Base-by-base conservation (phyloP, 2,329 filamentous ascomycete genomes). In the Diaporthe velutina region DNA sequence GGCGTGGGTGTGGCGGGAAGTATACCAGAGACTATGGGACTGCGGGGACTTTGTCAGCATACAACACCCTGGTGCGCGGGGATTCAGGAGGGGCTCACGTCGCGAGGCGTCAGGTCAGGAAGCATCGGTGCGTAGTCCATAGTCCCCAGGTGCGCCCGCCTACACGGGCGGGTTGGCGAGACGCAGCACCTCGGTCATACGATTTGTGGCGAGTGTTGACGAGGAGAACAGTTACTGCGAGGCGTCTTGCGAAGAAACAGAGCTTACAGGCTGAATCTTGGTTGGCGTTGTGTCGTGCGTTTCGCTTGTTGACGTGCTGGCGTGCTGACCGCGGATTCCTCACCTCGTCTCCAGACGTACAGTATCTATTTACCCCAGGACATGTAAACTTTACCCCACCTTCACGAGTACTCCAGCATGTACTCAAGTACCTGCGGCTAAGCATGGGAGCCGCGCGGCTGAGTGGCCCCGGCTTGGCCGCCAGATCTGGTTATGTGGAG, bases 11-110 rank as follows among this genome's bases (percentile, higher is more conserved):
- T 91, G 89, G 8, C 92, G 89, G 17, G 92, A 91, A 45, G 90
- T 90, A 82, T 94, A 94, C 93, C 93, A 95, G 75, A 95, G 88
- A 70, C 91, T 89, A 82, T 95, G 92, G 48, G 92, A 92, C 93
- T 95, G 78, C 50, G 60, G 42, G 33, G 22, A 48, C 15, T 72
- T 55, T 35, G 71, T 81, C 76, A 81, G 79, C 68, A 64, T 76
- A 50, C 42, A 8, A 57, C 40, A 64, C 33, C 50, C 48, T 71
- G 58, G n/a, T 4, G 4, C 19, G 38, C 15, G 35, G 50, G 28
- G 30, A 17, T 10, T n/a, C 22, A 22, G 13, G 22, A 19, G 42
- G 68, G 72, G 42, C 89, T 82, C 87, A 94, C 93, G 80, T 95
- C 92, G 84, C 91, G 91, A 68, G 93, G 93, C 25, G 91, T 90